Conservation (phyloP, 345 rosid genomes). For the Conringia planisiliqua region DNA sequence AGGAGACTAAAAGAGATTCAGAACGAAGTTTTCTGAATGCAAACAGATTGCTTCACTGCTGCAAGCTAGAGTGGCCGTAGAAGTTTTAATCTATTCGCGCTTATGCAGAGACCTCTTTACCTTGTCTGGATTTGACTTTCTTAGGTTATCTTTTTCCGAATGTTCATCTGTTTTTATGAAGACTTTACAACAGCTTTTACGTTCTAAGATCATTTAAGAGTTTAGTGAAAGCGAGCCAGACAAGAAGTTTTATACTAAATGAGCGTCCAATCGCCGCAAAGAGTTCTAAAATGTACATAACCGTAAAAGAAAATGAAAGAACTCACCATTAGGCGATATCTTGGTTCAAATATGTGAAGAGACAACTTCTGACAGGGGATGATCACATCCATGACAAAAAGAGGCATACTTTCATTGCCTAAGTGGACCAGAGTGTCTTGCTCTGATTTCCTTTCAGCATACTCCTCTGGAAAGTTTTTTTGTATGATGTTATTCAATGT, state of each 20-base stretch:
- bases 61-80: background rate
- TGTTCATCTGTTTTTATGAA: background rate
- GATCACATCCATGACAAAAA: constrained; percentile 88
- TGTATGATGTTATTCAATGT: constrained; percentile 83
- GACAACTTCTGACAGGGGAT: constrained; percentile 88
- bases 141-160: background rate
- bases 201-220: background rate
- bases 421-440: constrained; percentile 63
- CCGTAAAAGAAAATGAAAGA: background rate
- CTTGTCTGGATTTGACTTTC: constrained; percentile 2
- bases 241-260: background rate
- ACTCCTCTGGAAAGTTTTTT: constrained; percentile 83
- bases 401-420: constrained; percentile 85
- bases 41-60: constrained; percentile 1
- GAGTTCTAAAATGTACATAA: constrained; percentile 7
- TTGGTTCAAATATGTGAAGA: constrained; percentile 90
- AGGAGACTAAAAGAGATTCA: background rate
- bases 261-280: background rate
- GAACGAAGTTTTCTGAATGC: background rate
- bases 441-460: constrained; percentile 87
- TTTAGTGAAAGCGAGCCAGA: background rate
- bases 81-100: background rate
- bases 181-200: background rate
- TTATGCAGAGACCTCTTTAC: background rate
- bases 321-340: constrained; percentile 91